A percentile compares a stretch with the other conserved stretches of the same genome.
phyloP scores from a whole-genome alignment of 73 alveolate species.

The Uronychia binucleata region DNA sequence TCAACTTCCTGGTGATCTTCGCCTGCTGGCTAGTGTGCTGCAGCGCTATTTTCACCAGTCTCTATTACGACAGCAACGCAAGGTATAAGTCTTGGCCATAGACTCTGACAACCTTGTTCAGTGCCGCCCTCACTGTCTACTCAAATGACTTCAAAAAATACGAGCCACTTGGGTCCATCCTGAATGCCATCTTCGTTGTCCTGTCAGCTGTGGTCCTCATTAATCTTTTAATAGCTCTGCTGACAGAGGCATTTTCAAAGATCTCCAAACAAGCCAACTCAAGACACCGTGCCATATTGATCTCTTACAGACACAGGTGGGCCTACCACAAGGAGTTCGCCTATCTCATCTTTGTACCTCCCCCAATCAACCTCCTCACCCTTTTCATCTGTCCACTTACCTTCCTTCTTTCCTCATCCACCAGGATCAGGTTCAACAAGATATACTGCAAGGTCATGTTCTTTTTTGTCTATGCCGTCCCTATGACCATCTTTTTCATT shows the following conservation, averaged over 20 bases:
- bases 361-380: conserved; percentile 24
- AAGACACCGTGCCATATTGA: conserved; percentile 40
- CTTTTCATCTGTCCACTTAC: conserved; percentile 12
- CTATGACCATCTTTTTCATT: conserved; percentile 31
- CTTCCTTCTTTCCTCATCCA: not conserved
- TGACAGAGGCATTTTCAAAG: conserved; percentile 43
- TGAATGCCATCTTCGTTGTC: conserved; percentile 22
- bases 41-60: conserved; percentile 43
- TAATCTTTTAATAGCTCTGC: conserved; percentile 34
- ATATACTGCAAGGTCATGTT: conserved; percentile 27
- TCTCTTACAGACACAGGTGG: conserved; percentile 55
- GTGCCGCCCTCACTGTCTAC: conserved; percentile 40
- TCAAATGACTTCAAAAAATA: conserved; percentile 24
- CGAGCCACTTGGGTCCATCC: conserved; percentile 44
- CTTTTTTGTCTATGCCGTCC: conserved; percentile 20
- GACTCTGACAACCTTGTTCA: conserved; percentile 37
- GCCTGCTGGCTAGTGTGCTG: conserved; percentile 53
- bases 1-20: conserved; percentile 42
- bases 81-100: conserved; percentile 13
- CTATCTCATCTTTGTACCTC: conserved; percentile 42
- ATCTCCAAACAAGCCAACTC: conserved; percentile 33
- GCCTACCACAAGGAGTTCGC: conserved; percentile 20
- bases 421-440: conserved; percentile 6
- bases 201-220: conserved; percentile 45
- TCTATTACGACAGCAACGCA: conserved; percentile 26